Conservation (phyloP, 495 filamentous ascomycete genomes). For the Clohesyomyces aquaticus region DNA sequence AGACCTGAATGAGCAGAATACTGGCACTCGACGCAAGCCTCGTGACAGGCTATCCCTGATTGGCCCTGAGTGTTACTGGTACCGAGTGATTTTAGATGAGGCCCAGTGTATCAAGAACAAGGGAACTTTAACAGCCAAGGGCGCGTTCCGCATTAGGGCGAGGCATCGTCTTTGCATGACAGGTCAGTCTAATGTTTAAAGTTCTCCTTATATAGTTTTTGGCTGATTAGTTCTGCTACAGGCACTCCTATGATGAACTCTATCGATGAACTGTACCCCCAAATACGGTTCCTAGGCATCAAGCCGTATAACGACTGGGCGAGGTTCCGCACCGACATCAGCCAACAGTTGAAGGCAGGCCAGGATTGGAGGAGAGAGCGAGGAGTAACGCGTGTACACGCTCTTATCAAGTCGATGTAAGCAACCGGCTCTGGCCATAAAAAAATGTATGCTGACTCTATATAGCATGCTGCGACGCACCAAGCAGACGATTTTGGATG, state of each 20-base stretch:
- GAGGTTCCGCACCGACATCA: conserved; percentile 60
- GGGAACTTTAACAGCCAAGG: conserved; percentile 66
- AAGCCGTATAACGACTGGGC: conserved; percentile 71
- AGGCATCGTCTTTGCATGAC: conserved; percentile 82
- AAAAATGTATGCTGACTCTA: too few species aligned
- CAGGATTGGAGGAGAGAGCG: background rate
- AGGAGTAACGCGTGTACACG: conserved; percentile 71
- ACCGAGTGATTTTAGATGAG: conserved; percentile 84
- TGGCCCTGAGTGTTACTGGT: conserved; percentile 68
- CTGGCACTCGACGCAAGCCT: conserved; percentile 37
- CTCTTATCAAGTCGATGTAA: conserved; percentile 83
- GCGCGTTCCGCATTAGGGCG: conserved; percentile 63
- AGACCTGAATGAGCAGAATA: conserved; percentile 30
- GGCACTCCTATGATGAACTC: conserved; percentile 96
- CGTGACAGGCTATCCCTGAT: conserved; percentile 60
- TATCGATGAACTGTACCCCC: conserved; percentile 77
- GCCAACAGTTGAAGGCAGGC: conserved; percentile 32
- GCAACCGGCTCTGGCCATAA: too few species aligned
- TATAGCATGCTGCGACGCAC: conserved; percentile 82
- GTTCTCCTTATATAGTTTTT: too few species aligned
- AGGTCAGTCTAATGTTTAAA: too few species aligned
- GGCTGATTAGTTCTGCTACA: conserved; percentile 73
- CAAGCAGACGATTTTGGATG: conserved; percentile 82
- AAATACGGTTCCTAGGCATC: conserved; percentile 81
- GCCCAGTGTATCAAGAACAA: conserved; percentile 94